phyloP scores from a whole-genome alignment of 495 filamentous ascomycete species.

The Penicillium ucsense region DNA sequence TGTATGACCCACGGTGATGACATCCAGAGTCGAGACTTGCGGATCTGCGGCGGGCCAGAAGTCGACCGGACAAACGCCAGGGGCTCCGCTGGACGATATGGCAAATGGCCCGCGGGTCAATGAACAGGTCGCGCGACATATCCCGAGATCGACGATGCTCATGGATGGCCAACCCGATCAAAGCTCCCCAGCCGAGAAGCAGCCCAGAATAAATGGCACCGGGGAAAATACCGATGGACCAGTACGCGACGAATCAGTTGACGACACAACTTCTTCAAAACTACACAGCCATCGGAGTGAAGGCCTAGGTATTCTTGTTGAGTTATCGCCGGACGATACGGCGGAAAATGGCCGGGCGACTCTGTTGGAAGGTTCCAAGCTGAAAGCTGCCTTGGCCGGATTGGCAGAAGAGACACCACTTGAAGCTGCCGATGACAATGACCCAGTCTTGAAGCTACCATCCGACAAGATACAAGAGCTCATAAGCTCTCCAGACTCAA shows the following conservation, averaged over 20 bases:
- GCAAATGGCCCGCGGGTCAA: too few relatives aligned
- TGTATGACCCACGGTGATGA: constrained; percentile 3
- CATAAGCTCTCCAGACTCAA: constrained; percentile 45
- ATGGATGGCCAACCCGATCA: too few relatives aligned
- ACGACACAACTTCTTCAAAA: too few relatives aligned
- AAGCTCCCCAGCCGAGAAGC: too few relatives aligned
- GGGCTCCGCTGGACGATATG: too few relatives aligned
- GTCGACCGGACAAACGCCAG: neutral
- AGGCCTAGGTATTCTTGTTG: constrained; percentile 17
- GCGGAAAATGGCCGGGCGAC: constrained; percentile 3
- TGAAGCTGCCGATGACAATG: constrained; percentile 19
- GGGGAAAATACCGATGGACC: too few relatives aligned
- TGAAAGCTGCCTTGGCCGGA: constrained; percentile 14
- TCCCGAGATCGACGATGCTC: too few relatives aligned
- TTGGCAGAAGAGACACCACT: constrained; percentile 8
- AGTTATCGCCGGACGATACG: constrained; percentile 3
- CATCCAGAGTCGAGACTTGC: constrained; percentile 2
- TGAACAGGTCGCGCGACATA: too few relatives aligned
- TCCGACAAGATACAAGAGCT: constrained; percentile 45
- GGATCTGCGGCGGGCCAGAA: constrained; percentile 1
- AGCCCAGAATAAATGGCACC: too few relatives aligned
- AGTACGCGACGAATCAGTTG: too few relatives aligned
- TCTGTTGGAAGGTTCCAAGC: constrained; percentile 12
- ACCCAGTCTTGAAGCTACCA: constrained; percentile 41
- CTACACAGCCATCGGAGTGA: neutral